Percentiles rank a stretch among this genome's conserved stretches.
phyloP scores from a whole-genome alignment of 306 rosid species.

The Rubus parviflorus region DNA sequence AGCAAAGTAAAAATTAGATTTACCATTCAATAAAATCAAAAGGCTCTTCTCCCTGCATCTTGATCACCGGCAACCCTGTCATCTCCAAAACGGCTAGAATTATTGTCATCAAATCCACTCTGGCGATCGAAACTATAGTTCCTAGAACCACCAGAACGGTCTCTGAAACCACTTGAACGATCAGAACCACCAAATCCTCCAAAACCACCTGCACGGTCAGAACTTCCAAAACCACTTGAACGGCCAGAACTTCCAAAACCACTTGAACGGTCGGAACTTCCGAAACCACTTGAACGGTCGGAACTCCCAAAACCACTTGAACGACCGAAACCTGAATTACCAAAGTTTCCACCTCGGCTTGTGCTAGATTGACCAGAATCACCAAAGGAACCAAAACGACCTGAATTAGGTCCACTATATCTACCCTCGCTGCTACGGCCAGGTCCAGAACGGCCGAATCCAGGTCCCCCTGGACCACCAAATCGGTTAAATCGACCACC shows the following conservation, averaged over 20 bases:
- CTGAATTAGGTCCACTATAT: conserved; percentile 42
- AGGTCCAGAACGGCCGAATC: conserved; percentile 50
- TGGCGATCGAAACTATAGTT: conserved; percentile 17
- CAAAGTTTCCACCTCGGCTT: conserved; percentile 49
- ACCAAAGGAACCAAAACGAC: conserved; percentile 52
- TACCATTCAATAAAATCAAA: conserved; percentile 7
- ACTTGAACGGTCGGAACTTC: conserved; percentile 23
- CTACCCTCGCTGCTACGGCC: conserved; percentile 45
- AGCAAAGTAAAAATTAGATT: background rate
- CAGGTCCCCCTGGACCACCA: conserved; percentile 37
- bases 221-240: conserved; percentile 5
- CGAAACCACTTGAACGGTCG: conserved; percentile 37
- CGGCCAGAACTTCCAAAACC: background rate
- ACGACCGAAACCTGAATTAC: conserved; percentile 44
- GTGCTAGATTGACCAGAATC: conserved; percentile 40
- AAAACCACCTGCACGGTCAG: background rate
- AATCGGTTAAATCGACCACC: conserved; percentile 49
- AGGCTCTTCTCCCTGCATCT: conserved; percentile 8
- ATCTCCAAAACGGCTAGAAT: conserved; percentile 16
- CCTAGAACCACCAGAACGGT: conserved; percentile 44
- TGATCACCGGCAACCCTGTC: background rate
- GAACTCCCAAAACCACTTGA: conserved; percentile 44
- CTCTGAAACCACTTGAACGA: conserved; percentile 13
- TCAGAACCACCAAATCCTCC: conserved; percentile 13
- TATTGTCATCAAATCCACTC: conserved; percentile 4